Percentiles rank a stretch among this genome's conserved stretches.
These are phyloP conservation scores for Calocybe gangraenosa DNA, from an alignment of 768 basidiomycete genomes.

Conservation along the genomic window DNA sequence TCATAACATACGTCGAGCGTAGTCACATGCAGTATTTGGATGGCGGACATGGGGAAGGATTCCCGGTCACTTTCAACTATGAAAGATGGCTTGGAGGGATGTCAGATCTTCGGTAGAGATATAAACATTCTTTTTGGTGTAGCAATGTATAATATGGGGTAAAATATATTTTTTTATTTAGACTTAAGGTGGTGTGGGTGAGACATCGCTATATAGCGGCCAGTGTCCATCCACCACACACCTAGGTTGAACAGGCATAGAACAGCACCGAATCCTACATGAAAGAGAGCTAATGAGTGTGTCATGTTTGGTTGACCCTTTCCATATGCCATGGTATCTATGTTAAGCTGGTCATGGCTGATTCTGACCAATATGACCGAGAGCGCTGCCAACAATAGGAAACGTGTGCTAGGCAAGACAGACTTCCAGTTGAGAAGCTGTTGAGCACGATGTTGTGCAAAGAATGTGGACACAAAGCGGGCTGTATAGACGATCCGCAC, in stretches of 20 bases:
- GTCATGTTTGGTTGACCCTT: slow-evolving; percentile 23
- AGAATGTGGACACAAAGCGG: slow-evolving; percentile 11
- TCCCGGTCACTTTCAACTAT: slow-evolving; percentile 39
- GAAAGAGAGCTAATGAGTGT: slow-evolving; percentile 22
- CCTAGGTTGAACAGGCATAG: slow-evolving; percentile 15
- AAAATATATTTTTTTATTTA: slow-evolving; percentile 9
- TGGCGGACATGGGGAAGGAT: slow-evolving; percentile 27
- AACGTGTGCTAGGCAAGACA: slow-evolving; percentile 8
- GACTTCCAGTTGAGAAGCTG: slow-evolving; percentile 10
- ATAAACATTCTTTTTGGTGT: not conserved
- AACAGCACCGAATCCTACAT: slow-evolving; percentile 29
- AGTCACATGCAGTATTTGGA: slow-evolving; percentile 32
- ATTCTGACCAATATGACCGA: slow-evolving; percentile 25
- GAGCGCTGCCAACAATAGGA: slow-evolving; percentile 18
- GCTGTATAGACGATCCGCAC: slow-evolving; percentile 52
- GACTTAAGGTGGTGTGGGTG: slow-evolving; percentile 9
- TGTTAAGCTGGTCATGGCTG: slow-evolving; percentile 21
- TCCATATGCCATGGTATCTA: slow-evolving; percentile 16
- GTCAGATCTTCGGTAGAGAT: not conserved
- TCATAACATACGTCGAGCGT: slow-evolving; percentile 41
- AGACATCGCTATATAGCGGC: slow-evolving; percentile 14
- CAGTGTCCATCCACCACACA: slow-evolving; percentile 20
- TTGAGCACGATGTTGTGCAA: slow-evolving; percentile 21
- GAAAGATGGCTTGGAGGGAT: slow-evolving; percentile 33
- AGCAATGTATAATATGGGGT: not conserved